Percentiles rank a stretch among this genome's conserved stretches.
Conservation (phyloP, 2,329 filamentous ascomycete species). For the Ceratocystis smalleyi region DNA sequence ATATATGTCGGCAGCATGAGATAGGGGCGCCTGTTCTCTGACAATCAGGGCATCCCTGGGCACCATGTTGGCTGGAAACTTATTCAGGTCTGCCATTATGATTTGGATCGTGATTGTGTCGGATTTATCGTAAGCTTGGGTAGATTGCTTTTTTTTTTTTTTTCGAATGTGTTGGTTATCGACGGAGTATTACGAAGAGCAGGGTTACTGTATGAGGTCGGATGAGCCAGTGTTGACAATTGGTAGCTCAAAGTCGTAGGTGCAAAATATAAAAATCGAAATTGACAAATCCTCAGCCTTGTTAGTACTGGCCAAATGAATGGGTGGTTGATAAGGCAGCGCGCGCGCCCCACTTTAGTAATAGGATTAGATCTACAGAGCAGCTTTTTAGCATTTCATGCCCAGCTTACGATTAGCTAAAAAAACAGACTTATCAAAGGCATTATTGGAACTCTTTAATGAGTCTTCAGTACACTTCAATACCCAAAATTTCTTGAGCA, state of each 20-base stretch:
- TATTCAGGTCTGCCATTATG: slow-evolving; percentile 44
- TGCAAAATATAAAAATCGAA: neutral
- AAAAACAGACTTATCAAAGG: no score
- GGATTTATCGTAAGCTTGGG: neutral
- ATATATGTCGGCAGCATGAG: slow-evolving; percentile 48
- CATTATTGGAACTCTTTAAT: no score
- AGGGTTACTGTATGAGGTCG: neutral
- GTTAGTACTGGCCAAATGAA: neutral
- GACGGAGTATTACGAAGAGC: neutral
- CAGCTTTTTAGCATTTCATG: no score
- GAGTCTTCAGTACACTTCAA: no score
- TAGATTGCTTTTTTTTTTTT: neutral
- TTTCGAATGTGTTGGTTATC: neutral
- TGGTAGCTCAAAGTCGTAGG: neutral
- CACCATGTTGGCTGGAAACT: slow-evolving; percentile 51
- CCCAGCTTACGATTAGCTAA: no score
- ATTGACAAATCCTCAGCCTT: neutral
- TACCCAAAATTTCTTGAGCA: no score
- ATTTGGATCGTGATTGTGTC: neutral
- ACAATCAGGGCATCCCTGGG: slow-evolving; percentile 48
- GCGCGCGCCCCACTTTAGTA: neutral
- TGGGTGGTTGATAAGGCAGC: no score
- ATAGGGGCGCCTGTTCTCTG: slow-evolving; percentile 34
- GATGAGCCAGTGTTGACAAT: neutral
- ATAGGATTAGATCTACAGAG: no score